phyloP scores from a whole-genome alignment of 1,284 basidiomycete genomes.

The Marasmius tenuissimus region DNA sequence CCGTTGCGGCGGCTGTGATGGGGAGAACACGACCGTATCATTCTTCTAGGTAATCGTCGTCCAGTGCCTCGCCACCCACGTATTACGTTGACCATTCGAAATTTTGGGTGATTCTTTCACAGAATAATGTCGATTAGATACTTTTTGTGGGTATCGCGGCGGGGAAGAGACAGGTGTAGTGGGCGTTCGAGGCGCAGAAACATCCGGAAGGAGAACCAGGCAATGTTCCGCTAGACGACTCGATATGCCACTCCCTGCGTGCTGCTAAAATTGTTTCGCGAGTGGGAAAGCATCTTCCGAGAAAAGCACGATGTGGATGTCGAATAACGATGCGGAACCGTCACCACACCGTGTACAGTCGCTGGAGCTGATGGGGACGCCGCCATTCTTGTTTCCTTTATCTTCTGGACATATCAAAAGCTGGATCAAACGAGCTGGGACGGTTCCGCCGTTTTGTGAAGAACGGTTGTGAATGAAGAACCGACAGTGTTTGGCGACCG shows the following conservation, averaged over 20 bases:
- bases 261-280: conserved; percentile 96
- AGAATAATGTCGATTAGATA: conserved; percentile 65
- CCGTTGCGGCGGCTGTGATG: conserved; percentile 66
- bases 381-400: conserved; percentile 25
- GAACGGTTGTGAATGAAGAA: conserved; percentile 68
- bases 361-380: conserved; percentile 24
- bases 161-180: conserved; percentile 19
- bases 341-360: conserved; percentile 14
- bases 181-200: conserved; percentile 24
- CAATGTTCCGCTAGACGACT: conserved; percentile 87
- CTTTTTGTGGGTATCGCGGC: conserved; percentile 37
- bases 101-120: conserved; percentile 32
- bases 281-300: conserved; percentile 61
- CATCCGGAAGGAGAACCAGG: conserved; percentile 61
- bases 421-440: conserved; percentile 68
- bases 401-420: conserved; percentile 71
- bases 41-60: no score
- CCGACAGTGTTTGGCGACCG: conserved; percentile 73
- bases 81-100: no score
- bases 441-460: conserved; percentile 34
- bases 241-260: conserved; percentile 88
- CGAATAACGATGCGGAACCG: conserved; percentile 36
- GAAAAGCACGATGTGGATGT: conserved; percentile 84
- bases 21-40: conserved; percentile 81
- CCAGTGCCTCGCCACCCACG: no score